Percentiles rank a stretch among this genome's conserved stretches.
These are phyloP conservation scores for Nakazawaea siamensis DNA, from an alignment of 805 yeast genomes.

Conservation along the genomic window DNA sequence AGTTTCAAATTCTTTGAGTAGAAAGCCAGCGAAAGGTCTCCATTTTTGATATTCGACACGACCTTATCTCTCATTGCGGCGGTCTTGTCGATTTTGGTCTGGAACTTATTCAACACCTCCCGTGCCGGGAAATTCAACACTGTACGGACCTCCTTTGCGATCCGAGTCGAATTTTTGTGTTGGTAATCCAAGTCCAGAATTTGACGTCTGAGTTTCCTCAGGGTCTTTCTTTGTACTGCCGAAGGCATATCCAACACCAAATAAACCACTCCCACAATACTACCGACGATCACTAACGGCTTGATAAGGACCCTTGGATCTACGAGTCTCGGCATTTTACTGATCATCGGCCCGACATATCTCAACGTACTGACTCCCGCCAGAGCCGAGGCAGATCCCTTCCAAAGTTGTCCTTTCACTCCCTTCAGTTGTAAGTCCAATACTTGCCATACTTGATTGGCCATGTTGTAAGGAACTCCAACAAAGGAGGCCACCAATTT, in stretches of 20 bases:
- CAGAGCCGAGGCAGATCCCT: constrained; percentile 22
- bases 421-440: constrained; percentile 11
- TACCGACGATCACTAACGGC: constrained; percentile 44
- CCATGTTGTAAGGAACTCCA: background rate
- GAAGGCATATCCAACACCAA: constrained; percentile 76
- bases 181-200: constrained; percentile 67
- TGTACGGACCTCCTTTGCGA: constrained; percentile 73
- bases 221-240: constrained; percentile 80
- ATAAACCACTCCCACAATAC: constrained; percentile 50
- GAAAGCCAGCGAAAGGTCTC: constrained; percentile 47
- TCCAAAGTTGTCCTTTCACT: constrained; percentile 17
- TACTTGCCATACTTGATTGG: background rate
- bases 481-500: constrained; percentile 21
- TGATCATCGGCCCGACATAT: constrained; percentile 27
- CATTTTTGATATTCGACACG: constrained; percentile 41
- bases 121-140: constrained; percentile 77
- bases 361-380: constrained; percentile 14
- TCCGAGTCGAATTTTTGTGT: constrained; percentile 67
- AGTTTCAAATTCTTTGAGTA: constrained; percentile 42
- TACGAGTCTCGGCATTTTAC: constrained; percentile 25
- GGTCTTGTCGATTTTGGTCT: constrained; percentile 54
- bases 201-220: constrained; percentile 57
- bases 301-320: constrained; percentile 32
- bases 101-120: constrained; percentile 69
- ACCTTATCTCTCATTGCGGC: constrained; percentile 49